A percentile compares a stretch with the other conserved stretches of the same genome.
Conservation (phyloP, 108 stramenopile species). For the Nannochloropsis granulata region DNA sequence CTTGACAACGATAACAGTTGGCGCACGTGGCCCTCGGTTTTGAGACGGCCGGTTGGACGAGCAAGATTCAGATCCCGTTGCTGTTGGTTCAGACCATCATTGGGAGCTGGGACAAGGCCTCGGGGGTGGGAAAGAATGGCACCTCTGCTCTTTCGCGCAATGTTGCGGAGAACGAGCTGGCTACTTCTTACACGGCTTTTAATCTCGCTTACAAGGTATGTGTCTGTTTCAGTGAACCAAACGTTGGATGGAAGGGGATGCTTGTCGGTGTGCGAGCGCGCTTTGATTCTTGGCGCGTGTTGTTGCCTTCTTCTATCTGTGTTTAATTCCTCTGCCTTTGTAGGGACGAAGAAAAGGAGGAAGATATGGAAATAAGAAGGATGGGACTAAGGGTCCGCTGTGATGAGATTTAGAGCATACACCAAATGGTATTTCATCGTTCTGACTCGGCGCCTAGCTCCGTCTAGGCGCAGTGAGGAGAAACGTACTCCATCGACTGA, state of each 20-base stretch:
- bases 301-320: too few species aligned
- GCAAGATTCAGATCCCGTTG: constrained; percentile 82
- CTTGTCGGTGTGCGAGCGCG: too few species aligned
- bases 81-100: constrained; percentile 88
- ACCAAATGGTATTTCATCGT: neutral
- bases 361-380: neutral
- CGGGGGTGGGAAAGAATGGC: constrained; percentile 61
- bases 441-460: neutral
- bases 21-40: constrained; percentile 90
- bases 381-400: neutral
- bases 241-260: too few species aligned
- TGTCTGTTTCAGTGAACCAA: neutral
- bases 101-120: constrained; percentile 69
- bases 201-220: constrained; percentile 77
- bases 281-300: too few species aligned
- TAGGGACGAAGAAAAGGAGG: neutral
- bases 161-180: constrained; percentile 68
- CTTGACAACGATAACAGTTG: constrained; percentile 58
- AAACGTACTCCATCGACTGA: neutral
- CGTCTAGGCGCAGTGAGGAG: neutral
- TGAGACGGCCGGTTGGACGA: constrained; percentile 84
- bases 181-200: constrained; percentile 77
- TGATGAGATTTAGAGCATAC: neutral
- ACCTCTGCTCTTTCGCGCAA: constrained; percentile 72
- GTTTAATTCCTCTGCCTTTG: too few species aligned